Evolutionary conservation across 1,284 basidiomycete genomes (phyloP).

Genomic region (Cryptococcus sp.): DNA sequence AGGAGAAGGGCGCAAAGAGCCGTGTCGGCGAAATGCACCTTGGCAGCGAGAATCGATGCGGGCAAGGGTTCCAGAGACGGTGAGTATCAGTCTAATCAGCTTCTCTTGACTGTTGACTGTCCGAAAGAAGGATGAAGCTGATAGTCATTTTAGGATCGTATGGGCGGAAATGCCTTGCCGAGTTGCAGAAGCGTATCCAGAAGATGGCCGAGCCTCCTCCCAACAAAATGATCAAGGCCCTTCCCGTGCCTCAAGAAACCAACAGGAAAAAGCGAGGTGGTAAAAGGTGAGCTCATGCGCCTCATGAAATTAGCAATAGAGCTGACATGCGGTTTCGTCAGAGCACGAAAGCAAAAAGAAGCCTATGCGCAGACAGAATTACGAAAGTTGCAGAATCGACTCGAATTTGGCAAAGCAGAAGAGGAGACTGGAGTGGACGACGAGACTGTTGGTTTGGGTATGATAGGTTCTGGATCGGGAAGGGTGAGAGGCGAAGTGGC

Average conservation of each 20-base stretch:
- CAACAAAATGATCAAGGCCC: slow-evolving; percentile 86
- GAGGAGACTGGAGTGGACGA: slow-evolving; percentile 95
- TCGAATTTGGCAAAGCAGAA: slow-evolving; percentile 94
- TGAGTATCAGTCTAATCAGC: slow-evolving; percentile 43
- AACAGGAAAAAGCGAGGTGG: slow-evolving; percentile 94
- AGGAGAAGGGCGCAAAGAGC: slow-evolving; percentile 89
- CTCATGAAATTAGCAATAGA: slow-evolving; percentile 1
- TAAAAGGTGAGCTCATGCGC: slow-evolving; percentile 64
- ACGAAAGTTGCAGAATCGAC: slow-evolving; percentile 93
- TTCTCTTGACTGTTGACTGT: background rate
- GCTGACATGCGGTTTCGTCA: slow-evolving; percentile 41
- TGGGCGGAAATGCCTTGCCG: slow-evolving; percentile 75
- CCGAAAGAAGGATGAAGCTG: background rate
- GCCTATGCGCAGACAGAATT: slow-evolving; percentile 95
- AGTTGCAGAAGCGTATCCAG: slow-evolving; percentile 89
- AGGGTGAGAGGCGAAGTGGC: slow-evolving; percentile 82
- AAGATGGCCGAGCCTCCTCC: slow-evolving; percentile 92
- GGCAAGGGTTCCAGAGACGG: slow-evolving; percentile 76
- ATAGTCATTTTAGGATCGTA: slow-evolving; percentile 60
- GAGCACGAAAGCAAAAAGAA: slow-evolving; percentile 95
- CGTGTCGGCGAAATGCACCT: slow-evolving; percentile 84
- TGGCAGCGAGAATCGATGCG: slow-evolving; percentile 91
- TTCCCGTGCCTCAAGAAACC: slow-evolving; percentile 95
- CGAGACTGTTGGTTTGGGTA: slow-evolving; percentile 93
- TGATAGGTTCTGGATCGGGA: slow-evolving; percentile 84